A percentile compares a stretch with the other conserved stretches of the same genome.
These are phyloP conservation scores for Periconia sp. DNA, from an alignment of 2,329 filamentous ascomycete genomes.

Conservation along the genomic window DNA sequence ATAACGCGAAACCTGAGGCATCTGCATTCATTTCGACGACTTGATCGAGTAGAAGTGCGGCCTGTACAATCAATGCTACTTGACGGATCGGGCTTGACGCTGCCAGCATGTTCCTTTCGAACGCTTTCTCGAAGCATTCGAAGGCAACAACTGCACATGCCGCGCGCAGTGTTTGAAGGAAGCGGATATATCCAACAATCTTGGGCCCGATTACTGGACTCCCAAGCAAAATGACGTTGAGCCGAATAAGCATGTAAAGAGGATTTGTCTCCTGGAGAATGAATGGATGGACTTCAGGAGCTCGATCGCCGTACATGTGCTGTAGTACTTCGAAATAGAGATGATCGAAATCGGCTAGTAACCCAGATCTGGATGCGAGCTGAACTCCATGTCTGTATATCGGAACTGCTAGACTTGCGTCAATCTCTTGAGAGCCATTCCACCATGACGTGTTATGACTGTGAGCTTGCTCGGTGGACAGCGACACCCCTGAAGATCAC, in stretches of 20 bases:
- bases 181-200: conserved; percentile 10
- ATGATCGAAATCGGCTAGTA: conserved; percentile 3
- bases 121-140: conserved; percentile 11
- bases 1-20: conserved; percentile 4
- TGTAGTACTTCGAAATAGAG: conserved; percentile 9
- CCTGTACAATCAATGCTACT: conserved; percentile 11
- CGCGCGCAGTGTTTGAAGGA: conserved; percentile 11
- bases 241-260: conserved; percentile 9
- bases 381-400: conserved; percentile 1
- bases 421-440: neutral
- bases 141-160: conserved; percentile 14
- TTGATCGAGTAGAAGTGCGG: conserved; percentile 15
- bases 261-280: conserved; percentile 10
- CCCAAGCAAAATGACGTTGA: conserved; percentile 12
- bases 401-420: neutral
- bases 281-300: conserved; percentile 12
- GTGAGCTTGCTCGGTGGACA: neutral
- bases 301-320: conserved; percentile 4
- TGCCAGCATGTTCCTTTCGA: conserved; percentile 8
- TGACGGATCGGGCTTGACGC: conserved; percentile 6
- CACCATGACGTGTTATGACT: neutral
- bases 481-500: neutral
- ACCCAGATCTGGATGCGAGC: neutral
- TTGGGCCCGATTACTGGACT: conserved; percentile 9
- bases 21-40: conserved; percentile 12